Evolutionary conservation across 2,329 filamentous ascomycete species (phyloP).

Genomic region (Emmonsiellopsis sp.): DNA sequence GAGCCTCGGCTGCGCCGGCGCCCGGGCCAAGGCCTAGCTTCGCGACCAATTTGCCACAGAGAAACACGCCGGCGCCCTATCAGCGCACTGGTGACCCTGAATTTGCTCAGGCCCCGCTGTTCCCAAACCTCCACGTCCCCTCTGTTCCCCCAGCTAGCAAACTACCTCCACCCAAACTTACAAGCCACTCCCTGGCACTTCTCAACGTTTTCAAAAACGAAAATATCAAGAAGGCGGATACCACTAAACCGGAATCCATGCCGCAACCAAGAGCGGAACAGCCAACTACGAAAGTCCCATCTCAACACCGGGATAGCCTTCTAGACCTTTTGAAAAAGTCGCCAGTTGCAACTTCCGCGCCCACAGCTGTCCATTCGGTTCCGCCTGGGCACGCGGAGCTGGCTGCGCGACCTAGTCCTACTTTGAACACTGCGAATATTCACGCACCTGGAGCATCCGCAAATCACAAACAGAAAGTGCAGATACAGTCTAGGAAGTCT

Average conservation of each 20-base stretch:
- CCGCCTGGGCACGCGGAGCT: slow-evolving; percentile 36
- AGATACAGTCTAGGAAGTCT: slow-evolving; percentile 8
- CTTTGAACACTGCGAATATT: slow-evolving; percentile 6
- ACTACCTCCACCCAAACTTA: slow-evolving; percentile 50
- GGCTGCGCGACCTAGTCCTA: slow-evolving; percentile 34
- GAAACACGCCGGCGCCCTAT: slow-evolving; percentile 31
- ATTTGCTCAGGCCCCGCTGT: slow-evolving; percentile 30
- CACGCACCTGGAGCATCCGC: neutral
- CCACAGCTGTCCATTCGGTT: slow-evolving; percentile 8
- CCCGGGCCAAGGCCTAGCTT: neutral
- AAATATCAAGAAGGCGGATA: slow-evolving; percentile 18
- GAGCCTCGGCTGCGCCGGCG: neutral
- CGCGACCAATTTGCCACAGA: neutral
- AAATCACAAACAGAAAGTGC: slow-evolving; percentile 3
- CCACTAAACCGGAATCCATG: slow-evolving; percentile 12
- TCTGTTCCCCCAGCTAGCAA: slow-evolving; percentile 48
- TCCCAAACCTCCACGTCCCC: slow-evolving; percentile 30
- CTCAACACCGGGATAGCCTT: slow-evolving; percentile 31
- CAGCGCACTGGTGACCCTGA: slow-evolving; percentile 39
- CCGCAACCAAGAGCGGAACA: slow-evolving; percentile 11
- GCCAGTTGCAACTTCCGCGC: neutral
- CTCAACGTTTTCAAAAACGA: slow-evolving; percentile 49
- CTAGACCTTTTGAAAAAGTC: slow-evolving; percentile 24
- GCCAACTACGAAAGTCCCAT: slow-evolving; percentile 16
- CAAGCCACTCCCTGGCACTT: slow-evolving; percentile 48